These are phyloP conservation scores for Rhizopogon roseolus DNA, from an alignment of 768 basidiomycete genomes.

Conservation along the genomic window DNA sequence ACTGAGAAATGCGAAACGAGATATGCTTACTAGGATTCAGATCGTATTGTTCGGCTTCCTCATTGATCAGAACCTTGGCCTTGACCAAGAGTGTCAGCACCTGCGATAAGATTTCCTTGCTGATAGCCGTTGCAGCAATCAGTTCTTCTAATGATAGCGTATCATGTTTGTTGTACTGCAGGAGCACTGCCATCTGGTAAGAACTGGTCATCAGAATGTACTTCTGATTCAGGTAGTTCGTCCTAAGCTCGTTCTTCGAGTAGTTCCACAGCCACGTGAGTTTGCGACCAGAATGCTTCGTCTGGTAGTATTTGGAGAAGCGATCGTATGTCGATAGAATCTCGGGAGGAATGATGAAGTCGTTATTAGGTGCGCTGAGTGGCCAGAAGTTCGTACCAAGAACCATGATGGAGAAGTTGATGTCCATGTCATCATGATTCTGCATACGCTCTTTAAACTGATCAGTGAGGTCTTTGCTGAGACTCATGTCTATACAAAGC, in stretches of 20 bases:
- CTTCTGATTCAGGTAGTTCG: constrained; percentile 90
- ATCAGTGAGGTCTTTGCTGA: constrained; percentile 94
- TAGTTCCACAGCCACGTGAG: constrained; percentile 99
- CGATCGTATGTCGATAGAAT: constrained; percentile 84
- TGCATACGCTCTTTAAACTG: constrained; percentile 93
- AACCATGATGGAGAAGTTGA: constrained; percentile 91
- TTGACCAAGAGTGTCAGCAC: constrained; percentile 63
- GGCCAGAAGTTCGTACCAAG: constrained; percentile 98
- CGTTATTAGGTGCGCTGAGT: constrained; percentile 74
- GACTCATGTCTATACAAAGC: constrained; percentile 31
- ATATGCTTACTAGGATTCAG: constrained; percentile 68
- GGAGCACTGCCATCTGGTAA: constrained; percentile 88
- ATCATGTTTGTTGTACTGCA: constrained; percentile 92
- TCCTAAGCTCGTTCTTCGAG: constrained; percentile 92
- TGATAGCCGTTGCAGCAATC: constrained; percentile 70
- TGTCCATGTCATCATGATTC: constrained; percentile 79
- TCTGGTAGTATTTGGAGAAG: constrained; percentile 90
- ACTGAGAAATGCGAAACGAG: neutral
- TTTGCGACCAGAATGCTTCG: constrained; percentile 90
- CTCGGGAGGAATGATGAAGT: constrained; percentile 86
- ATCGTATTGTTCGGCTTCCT: constrained; percentile 87
- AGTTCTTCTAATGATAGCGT: constrained; percentile 81
- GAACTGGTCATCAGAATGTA: constrained; percentile 94
- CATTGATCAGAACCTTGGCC: constrained; percentile 84
- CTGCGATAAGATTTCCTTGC: constrained; percentile 74